Conservation (phyloP, 768 basidiomycete genomes). For the Mycena polygramma region DNA sequence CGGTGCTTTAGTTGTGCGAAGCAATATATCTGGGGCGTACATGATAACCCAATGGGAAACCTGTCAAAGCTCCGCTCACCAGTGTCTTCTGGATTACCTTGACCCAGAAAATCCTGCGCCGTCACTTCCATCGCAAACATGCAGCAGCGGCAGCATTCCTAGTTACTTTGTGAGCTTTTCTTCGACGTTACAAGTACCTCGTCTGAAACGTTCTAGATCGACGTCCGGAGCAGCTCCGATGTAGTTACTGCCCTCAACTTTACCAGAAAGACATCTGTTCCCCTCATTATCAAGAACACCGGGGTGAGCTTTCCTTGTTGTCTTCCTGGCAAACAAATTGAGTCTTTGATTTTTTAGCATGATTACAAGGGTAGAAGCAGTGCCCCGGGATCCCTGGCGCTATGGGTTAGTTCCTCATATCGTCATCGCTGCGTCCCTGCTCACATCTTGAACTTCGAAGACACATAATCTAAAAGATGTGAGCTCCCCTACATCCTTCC, state of each 20-base stretch:
- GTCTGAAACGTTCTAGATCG: conserved; percentile 35
- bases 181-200: too few relatives aligned
- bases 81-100: conserved; percentile 48
- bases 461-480: conserved; percentile 29
- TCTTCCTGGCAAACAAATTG: neutral
- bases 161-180: conserved; percentile 44
- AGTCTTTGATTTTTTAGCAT: conserved; percentile 26
- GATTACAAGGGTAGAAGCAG: conserved; percentile 43
- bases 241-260: conserved; percentile 44
- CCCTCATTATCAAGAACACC: conserved; percentile 47
- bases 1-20: neutral
- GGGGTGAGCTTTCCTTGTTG: conserved; percentile 35
- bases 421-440: neutral
- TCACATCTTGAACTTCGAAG: neutral
- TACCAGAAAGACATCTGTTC: conserved; percentile 37
- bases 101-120: conserved; percentile 40
- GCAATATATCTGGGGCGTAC: conserved; percentile 35
- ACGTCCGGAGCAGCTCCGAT: conserved; percentile 41
- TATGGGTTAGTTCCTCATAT: conserved; percentile 35
- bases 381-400: conserved; percentile 38
- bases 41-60: conserved; percentile 55
- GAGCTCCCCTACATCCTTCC: neutral
- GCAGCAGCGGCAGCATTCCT: conserved; percentile 47
- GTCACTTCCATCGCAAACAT: conserved; percentile 38
- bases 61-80: conserved; percentile 49